Evolutionary conservation across 208 protist genomes (phyloP), one percentile per base, ranked within the genome.

Genomic region (Acanthamoeba lenticulata): DNA sequence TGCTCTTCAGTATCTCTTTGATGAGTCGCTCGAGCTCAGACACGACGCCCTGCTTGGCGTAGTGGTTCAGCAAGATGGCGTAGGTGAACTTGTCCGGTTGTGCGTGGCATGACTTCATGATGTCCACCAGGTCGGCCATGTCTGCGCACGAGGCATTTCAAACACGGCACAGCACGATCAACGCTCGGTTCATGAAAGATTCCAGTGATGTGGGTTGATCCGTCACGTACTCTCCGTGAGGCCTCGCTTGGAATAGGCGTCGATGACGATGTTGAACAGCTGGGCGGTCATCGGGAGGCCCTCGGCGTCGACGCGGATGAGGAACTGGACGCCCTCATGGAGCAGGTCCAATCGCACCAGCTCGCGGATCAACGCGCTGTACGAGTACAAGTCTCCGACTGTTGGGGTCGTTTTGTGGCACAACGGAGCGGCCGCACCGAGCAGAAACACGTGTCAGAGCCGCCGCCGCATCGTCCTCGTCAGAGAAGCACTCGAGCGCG

Each of bases 311-410:
- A 79, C 44, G 17, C 69, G 69, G 21, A 79, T 79, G 69, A 79
- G 69, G 32, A 79, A 79, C 69, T 79, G 69, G 7, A 79, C 69
- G 15, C 38, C 32, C 69, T 79, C 69, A 15, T 29, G 69, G 34
- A 79, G 69, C 21, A 79, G 34, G 19, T 79, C 27, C 36, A 40
- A 17, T 36, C 44, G 32, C 34, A 45, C 32, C 32, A 79, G 69
- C 69, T 79, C 69, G 9, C 40, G 6, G 34, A 79, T 79, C 69
- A 79, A 21, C 13, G 69, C 69, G 69, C 69, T 79, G 69, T 79
- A 79, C 34, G 69, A 5, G 27, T 79, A 79, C 69, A 79, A 29
- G 36, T 1, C 34, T 5, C 69, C 69, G 40, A 29, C 69, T 67
- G n/a, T 38, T n/a, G n/a, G n/a, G n/a, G n/a, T n/a, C n/a, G n/a